Evolutionary conservation across 345 rosid species (phyloP), one percentile per base, ranked within the genome.

Genomic region (Streptanthus diversifolius): DNA sequence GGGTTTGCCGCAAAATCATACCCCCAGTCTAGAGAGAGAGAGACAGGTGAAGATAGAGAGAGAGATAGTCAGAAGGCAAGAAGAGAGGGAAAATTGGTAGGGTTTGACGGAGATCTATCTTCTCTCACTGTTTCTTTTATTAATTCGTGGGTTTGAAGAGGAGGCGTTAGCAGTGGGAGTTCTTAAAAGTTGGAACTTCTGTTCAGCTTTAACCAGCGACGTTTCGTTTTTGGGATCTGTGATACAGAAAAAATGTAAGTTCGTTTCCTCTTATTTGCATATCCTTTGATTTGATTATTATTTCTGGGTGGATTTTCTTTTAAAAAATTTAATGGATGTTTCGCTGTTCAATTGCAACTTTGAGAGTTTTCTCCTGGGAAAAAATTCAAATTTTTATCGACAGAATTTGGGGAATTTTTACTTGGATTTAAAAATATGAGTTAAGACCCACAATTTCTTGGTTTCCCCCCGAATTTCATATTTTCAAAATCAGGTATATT

Each of bases 1-100:
- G 82, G 82, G 82, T 69, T 79, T 74, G 61, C 68, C 63, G 70
- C 79, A 69, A n/a, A 47, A 45, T 68, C 44, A 39, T 44, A 32
- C 36, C 71, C 59, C 51, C 41, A 56, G 58, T 58, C 35, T 64
- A 49, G 51, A 77, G 72, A 71, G 60, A 70, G 61, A 37, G 24
- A 70, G 53, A 70, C 72, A 25, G 77, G 71, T 65, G 66, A 39
- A 48, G 78, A 58, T 14, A 48, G 66, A 76, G 70, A 68, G 63
- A 68, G 52, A 51, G 30, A 51, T 3, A 71, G 60, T 22, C 22
- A 44, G 53, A 35, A 48, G 49, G 24, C 4, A 17, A 41, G 41
- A 8, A 22, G 58, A 58, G 74, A 58, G 74, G 19, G 70, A 22
- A 61, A 45, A 30, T 52, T 60, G 11, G 22, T 55, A 49, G 67